phyloP scores from a whole-genome alignment of 176 grass and related monocot species.

The Melocanna baccifera region DNA sequence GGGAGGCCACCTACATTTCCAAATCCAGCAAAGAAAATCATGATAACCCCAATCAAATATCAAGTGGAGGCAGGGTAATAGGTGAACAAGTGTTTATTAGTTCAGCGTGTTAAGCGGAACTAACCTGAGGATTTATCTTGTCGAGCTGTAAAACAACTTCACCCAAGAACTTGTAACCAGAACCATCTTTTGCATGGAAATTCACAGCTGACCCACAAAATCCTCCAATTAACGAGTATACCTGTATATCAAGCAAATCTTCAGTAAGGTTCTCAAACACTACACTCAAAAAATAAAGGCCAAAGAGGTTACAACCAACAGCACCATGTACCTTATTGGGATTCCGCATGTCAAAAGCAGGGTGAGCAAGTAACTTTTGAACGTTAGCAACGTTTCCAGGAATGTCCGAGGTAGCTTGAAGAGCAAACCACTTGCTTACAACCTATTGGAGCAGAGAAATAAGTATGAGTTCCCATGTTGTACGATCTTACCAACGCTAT shows the following conservation, averaged over 20 bases:
- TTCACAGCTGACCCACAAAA: slow-evolving; percentile 90
- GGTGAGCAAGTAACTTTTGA: slow-evolving; percentile 67
- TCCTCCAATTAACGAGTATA: slow-evolving; percentile 87
- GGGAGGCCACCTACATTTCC: slow-evolving; percentile 73
- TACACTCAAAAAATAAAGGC: neutral
- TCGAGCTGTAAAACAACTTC: slow-evolving; percentile 92
- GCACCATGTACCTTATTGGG: slow-evolving; percentile 71
- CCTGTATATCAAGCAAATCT: slow-evolving; percentile 37
- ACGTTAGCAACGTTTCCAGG: slow-evolving; percentile 83
- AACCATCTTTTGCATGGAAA: slow-evolving; percentile 97
- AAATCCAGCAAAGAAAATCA: slow-evolving; percentile 4
- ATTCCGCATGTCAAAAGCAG: slow-evolving; percentile 89
- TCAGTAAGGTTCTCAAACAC: slow-evolving; percentile 13
- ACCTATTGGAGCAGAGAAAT: slow-evolving; percentile 51
- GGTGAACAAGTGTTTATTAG: neutral
- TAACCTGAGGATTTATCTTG: slow-evolving; percentile 96
- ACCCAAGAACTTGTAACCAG: slow-evolving; percentile 92
- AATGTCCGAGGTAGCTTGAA: slow-evolving; percentile 93
- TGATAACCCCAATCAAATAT: neutral
- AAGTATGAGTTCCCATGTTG: neutral
- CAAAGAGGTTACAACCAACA: neutral
- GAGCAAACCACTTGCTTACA: slow-evolving; percentile 99
- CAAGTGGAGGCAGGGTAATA: neutral
- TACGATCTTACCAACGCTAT: neutral
- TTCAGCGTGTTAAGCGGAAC: neutral